phyloP scores from a whole-genome alignment of 1,284 basidiomycete genomes.

The Cerrena zonata region DNA sequence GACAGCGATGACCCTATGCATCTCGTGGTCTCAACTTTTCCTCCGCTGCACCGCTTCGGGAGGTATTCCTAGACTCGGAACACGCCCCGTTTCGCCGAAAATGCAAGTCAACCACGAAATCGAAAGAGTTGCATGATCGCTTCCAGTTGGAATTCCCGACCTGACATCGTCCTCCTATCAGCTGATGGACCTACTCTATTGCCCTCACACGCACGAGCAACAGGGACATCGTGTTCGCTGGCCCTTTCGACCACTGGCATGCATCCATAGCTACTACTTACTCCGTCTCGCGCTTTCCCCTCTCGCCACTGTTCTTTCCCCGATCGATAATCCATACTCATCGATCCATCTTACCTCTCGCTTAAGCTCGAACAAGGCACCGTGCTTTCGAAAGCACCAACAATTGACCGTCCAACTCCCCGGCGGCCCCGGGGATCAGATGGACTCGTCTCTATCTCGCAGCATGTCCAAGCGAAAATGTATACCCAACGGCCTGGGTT shows the following conservation, averaged over 20 bases:
- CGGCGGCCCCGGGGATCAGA: conserved; percentile 5
- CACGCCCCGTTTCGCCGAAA: neutral
- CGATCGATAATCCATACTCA: conserved; percentile 2
- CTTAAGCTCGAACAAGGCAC: neutral
- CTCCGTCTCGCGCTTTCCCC: too few relatives aligned
- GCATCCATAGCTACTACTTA: too few relatives aligned
- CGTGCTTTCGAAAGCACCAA: neutral
- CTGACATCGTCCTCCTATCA: neutral
- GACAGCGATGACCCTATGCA: neutral
- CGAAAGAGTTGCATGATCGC: neutral
- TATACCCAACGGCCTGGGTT: neutral
- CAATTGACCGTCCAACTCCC: neutral
- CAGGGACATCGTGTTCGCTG: neutral
- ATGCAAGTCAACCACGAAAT: neutral
- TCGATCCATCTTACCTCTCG: neutral
- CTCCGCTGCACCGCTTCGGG: neutral
- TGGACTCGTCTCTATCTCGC: too few relatives aligned
- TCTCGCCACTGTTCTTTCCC: too few relatives aligned
- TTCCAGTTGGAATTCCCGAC: neutral
- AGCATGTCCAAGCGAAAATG: neutral
- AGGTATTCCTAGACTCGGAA: neutral
- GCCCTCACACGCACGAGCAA: neutral
- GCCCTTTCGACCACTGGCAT: neutral
- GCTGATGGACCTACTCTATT: neutral
- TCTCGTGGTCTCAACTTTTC: neutral